These are phyloP conservation scores for Brassica hybrid DNA, from an alignment of 441 rosid species.

Conservation along the genomic window DNA sequence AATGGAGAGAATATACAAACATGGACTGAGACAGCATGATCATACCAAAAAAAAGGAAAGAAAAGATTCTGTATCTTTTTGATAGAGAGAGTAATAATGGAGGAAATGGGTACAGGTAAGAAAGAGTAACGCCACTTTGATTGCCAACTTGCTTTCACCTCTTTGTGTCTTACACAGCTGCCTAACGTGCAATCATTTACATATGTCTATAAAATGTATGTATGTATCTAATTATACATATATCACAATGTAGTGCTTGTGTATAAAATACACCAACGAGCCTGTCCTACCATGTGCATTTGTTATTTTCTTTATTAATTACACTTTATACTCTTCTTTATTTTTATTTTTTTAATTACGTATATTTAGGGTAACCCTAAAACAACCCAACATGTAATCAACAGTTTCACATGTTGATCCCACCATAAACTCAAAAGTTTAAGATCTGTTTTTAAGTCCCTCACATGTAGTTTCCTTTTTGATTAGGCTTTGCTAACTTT, in stretches of 20 bases:
- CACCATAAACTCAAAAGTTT: slow-evolving; percentile 24
- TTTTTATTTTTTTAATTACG: slow-evolving; percentile 26
- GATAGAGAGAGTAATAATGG: slow-evolving; percentile 45
- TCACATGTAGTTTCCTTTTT: slow-evolving; percentile 36
- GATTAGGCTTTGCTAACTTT: slow-evolving; percentile 18
- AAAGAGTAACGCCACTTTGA: slow-evolving; percentile 43
- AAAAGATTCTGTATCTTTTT: slow-evolving; percentile 38
- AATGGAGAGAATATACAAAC: slow-evolving; percentile 34
- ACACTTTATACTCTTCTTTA: slow-evolving; percentile 13
- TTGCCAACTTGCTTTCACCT: slow-evolving; percentile 47
- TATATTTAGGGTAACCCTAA: slow-evolving; percentile 22
- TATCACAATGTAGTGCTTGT: slow-evolving; percentile 15
- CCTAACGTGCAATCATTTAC: slow-evolving; percentile 44
- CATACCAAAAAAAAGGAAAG: slow-evolving; percentile 20
- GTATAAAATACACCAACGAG: slow-evolving; percentile 40
- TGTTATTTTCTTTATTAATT: slow-evolving; percentile 35
- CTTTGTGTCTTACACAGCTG: slow-evolving; percentile 45
- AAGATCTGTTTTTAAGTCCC: slow-evolving; percentile 32
- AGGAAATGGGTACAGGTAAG: slow-evolving; percentile 45
- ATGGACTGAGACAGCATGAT: slow-evolving; percentile 41
- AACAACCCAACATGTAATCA: slow-evolving; percentile 32
- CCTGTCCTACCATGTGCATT: slow-evolving; percentile 46
- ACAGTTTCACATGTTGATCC: slow-evolving; percentile 39
- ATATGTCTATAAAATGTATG: slow-evolving; percentile 10
- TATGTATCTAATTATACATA: slow-evolving; percentile 35